Conservation (phyloP, 1,284 basidiomycete species). For the Psilocybe mexicana region DNA sequence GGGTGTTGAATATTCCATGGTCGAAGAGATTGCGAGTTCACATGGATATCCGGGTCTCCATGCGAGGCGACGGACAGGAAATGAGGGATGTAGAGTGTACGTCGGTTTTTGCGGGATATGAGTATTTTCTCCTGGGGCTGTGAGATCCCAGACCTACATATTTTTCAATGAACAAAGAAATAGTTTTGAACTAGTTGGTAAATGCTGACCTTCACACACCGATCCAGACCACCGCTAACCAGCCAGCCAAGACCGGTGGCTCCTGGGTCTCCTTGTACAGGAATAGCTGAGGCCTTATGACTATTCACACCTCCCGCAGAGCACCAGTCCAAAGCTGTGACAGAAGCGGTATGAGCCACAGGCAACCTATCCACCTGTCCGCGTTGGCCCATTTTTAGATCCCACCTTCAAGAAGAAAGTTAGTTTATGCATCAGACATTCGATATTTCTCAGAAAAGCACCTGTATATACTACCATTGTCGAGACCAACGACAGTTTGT, state of each 20-base stretch:
- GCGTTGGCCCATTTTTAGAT: slow-evolving; percentile 72
- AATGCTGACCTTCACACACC: slow-evolving; percentile 69
- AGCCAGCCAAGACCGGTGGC: slow-evolving; percentile 70
- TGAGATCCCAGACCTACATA: slow-evolving; percentile 77
- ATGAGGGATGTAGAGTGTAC: slow-evolving; percentile 76
- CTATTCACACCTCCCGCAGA: slow-evolving; percentile 28
- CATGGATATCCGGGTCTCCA: slow-evolving; percentile 84
- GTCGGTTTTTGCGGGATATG: slow-evolving; percentile 62
- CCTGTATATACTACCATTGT: slow-evolving; percentile 74
- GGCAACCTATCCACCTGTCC: slow-evolving; percentile 73
- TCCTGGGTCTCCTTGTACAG: slow-evolving; percentile 20
- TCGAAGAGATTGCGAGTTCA: slow-evolving; percentile 75
- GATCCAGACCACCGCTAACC: slow-evolving; percentile 80
- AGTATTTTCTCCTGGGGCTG: slow-evolving; percentile 43
- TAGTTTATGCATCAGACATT: background rate
- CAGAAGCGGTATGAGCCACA: slow-evolving; percentile 77
- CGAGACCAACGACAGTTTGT: slow-evolving; percentile 75
- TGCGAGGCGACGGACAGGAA: slow-evolving; percentile 69
- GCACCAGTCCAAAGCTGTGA: slow-evolving; percentile 81
- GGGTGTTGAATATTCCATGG: slow-evolving; percentile 49
- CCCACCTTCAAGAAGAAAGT: slow-evolving; percentile 57
- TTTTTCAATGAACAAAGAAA: slow-evolving; percentile 2
- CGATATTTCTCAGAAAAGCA: slow-evolving; percentile 18
- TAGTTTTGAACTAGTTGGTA: background rate
- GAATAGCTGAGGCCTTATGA: slow-evolving; percentile 14